Base-by-base conservation (phyloP, 352 stramenopile species). In the Globisporangium ultimum region DNA sequence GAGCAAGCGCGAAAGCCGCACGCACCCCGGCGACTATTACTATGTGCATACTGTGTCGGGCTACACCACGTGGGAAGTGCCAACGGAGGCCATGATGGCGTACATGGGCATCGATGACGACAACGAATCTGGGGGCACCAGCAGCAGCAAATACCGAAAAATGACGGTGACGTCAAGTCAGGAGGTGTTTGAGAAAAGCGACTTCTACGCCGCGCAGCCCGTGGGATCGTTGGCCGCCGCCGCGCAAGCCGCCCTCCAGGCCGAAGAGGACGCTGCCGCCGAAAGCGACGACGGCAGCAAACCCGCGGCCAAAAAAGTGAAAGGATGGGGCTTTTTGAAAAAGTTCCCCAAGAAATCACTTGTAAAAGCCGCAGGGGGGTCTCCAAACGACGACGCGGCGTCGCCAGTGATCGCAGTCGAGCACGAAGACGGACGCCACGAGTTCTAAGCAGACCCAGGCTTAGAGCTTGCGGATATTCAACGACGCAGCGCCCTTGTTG, bases 41-140 rank as follows among this genome's bases (percentile, higher is more conserved):
- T 88, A 85, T 46, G 84, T 79, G 48, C 70, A 90, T 42, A 36
- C 28, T 36, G 58, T 74, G 36, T 78, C 81, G 10, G 76, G 80
- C 14, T 72, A 78, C 43, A 87, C 83, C 13, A 84, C 72, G 51
- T 92, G 82, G 82, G 79, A 89, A 15, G 63, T 87, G 41, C 84
- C 84, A 2, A 78, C 50, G 22, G 61, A 74, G 45, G 61, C 69
- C 53, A 65, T 49, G 40, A 42, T 48, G 20, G 60, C 24, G 18
- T 52, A 57, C 48, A 38, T 67, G 21, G 38, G 51, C 20, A 48
- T 36, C 17, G 41, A 63, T 32, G 41, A 61, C 36, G 66, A 57
- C 24, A 42, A 61, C 15, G 55, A 55, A 17, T 48, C 47, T 5
- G 40, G 40, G 13, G 2, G 9, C 38, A 18, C 20, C 21, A 20